These are phyloP conservation scores for Cyphellophora europaea DNA, from an alignment of 2,329 filamentous ascomycete genomes.

Conservation along the genomic window DNA sequence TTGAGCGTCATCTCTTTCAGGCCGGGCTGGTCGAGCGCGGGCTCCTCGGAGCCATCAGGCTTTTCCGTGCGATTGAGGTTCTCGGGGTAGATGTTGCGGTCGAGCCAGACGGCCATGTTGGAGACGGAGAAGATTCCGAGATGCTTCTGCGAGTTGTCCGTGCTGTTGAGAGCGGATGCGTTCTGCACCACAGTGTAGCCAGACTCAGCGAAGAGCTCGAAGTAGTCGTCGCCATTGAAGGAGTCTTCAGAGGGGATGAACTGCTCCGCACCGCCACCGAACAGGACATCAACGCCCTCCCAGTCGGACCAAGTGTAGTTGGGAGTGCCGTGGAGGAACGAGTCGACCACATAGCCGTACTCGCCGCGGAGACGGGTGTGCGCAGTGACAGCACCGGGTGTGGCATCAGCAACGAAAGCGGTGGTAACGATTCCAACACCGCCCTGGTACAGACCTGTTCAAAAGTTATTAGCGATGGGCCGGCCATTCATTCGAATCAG, in stretches of 20 bases:
- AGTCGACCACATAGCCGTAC: constrained; percentile 65
- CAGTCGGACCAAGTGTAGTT: constrained; percentile 77
- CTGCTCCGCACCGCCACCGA: constrained; percentile 74
- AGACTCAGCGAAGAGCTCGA: constrained; percentile 58
- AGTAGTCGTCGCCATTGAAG: constrained; percentile 64
- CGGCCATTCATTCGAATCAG: too few relatives aligned
- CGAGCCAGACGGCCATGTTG: constrained; percentile 76
- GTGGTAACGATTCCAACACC: constrained; percentile 62
- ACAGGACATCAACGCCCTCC: constrained; percentile 68
- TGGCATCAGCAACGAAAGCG: constrained; percentile 74
- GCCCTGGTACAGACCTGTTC: constrained; percentile 53
- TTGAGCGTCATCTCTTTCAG: constrained; percentile 87
- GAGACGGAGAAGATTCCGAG: constrained; percentile 69
- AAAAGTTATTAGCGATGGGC: too few relatives aligned
- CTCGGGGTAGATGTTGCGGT: constrained; percentile 68
- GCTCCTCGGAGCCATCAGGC: constrained; percentile 51
- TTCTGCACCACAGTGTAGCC: constrained; percentile 66
- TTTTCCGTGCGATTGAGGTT: constrained; percentile 60
- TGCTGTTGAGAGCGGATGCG: constrained; percentile 57
- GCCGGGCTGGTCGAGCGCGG: constrained; percentile 67
- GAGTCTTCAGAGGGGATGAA: constrained; percentile 59
- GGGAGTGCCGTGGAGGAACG: constrained; percentile 63
- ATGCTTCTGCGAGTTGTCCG: constrained; percentile 51
- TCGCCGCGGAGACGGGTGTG: constrained; percentile 62
- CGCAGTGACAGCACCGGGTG: constrained; percentile 63